Evolutionary conservation across 257 asterid species (phyloP), one percentile per base, ranked within the genome.

Genomic region (Eucommia ulmoides): DNA sequence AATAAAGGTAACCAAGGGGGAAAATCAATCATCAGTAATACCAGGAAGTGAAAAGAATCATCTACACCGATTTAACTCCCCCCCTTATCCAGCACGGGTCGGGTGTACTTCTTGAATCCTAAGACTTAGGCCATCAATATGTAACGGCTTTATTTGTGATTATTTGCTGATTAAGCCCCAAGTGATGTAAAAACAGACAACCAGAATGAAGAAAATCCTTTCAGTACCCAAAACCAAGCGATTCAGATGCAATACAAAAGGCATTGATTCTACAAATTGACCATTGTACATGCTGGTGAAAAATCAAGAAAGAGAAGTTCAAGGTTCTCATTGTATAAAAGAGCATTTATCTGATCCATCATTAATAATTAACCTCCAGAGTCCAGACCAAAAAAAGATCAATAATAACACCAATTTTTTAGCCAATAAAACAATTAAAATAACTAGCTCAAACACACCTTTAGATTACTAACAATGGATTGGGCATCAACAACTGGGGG

Each of bases 401-500:
- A 4, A 18, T 35, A 35, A 11, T 11, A 4, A 4, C 44, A 18
- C 16, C 44, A 35, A 10, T 35, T 18, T 35, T 35, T 35, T 35
- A 10, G n/a, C 16, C n/a, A 8, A 42, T 15, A 42, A 8, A 1
- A 42, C 48, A 42, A 45, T 19, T 12, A 20, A 18, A 11, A 9
- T 23, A 41, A 14, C 24, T 15, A 5, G 15, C 60, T 17, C 56
- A 49, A 44, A 55, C 59, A 59, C 46, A 88, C 97, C 99, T 91
- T 91, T 70, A 83, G 82, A 67, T 78, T 74, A 58, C 96, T 77
- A 67, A 83, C 96, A 70, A 91, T 81, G 56, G 96, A 86, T 59
- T 91, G 96, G 57, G 99, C 99, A 77, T 91, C 94, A 33, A 87
- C 73, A 63, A 67, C 84, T 45, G 80, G 78, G 38, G 94, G 94